These are phyloP conservation scores for Calophaca sinica DNA, from an alignment of 306 rosid genomes.

Conservation along the genomic window DNA sequence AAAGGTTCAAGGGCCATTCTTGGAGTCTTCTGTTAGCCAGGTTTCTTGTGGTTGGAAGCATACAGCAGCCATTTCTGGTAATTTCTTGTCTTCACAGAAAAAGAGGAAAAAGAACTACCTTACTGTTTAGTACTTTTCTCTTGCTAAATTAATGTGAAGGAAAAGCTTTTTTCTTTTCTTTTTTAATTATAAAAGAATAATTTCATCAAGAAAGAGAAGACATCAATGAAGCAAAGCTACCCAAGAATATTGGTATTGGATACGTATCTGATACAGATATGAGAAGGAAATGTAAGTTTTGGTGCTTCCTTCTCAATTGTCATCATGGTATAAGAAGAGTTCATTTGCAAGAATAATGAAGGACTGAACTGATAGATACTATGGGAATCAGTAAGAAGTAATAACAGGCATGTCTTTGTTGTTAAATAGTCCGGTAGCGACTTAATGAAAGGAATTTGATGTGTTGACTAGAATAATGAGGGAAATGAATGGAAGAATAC, in stretches of 20 bases:
- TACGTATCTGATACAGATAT: background rate
- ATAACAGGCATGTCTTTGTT: slow-evolving; percentile 17
- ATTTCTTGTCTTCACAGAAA: slow-evolving; percentile 9
- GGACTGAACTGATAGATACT: background rate
- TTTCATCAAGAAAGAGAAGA: background rate
- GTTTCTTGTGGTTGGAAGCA: slow-evolving; percentile 99
- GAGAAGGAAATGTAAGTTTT: background rate
- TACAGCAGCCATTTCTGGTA: slow-evolving; percentile 90
- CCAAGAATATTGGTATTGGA: background rate
- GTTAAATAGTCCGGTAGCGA: slow-evolving; percentile 13
- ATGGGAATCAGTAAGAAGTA: slow-evolving; percentile 11
- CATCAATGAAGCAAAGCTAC: slow-evolving; percentile 29
- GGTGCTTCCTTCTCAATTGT: background rate
- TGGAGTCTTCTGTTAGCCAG: slow-evolving; percentile 73
- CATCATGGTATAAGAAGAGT: background rate
- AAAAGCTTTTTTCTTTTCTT: background rate
- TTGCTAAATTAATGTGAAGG: slow-evolving; percentile 20
- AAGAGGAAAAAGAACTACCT: slow-evolving; percentile 1
- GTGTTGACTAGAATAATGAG: slow-evolving; percentile 14
- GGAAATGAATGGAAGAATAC: slow-evolving; percentile 25
- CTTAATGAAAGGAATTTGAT: background rate
- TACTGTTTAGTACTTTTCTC: background rate
- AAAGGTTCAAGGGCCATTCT: slow-evolving; percentile 83
- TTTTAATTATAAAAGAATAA: slow-evolving; percentile 1
- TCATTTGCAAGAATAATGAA: slow-evolving; percentile 15